Evolutionary conservation across 2,329 filamentous ascomycete species (phyloP).

Genomic region (Talaromyces rugulosus): DNA sequence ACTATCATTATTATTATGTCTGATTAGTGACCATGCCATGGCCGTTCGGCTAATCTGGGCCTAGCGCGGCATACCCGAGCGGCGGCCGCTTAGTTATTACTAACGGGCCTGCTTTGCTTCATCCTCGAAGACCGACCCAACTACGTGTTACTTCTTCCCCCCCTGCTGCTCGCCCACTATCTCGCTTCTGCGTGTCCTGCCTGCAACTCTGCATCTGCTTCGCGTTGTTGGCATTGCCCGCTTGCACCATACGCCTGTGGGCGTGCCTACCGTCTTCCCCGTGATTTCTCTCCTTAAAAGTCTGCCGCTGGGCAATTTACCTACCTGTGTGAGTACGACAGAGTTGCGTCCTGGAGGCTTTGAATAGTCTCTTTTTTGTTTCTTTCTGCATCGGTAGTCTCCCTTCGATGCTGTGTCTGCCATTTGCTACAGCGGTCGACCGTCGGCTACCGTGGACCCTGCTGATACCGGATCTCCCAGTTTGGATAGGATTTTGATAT

Average conservation of each 20-base stretch:
- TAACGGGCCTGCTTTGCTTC: slow-evolving; percentile 12
- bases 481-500: slow-evolving; percentile 8
- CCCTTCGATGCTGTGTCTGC: not conserved
- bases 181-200: not conserved
- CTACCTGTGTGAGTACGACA: slow-evolving; percentile 14
- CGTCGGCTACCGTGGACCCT: not conserved
- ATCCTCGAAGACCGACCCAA: slow-evolving; percentile 1
- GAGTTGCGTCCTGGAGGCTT: not conserved
- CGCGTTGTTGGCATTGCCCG: not conserved
- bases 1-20: too few relatives aligned
- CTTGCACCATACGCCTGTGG: not conserved
- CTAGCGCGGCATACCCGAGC: slow-evolving; percentile 15
- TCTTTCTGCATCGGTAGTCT: not conserved
- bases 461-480: slow-evolving; percentile 9
- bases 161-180: not conserved
- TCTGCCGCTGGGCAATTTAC: slow-evolving; percentile 18
- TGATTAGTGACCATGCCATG: not conserved
- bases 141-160: slow-evolving; percentile 7
- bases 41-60: slow-evolving; percentile 2
- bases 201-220: not conserved
- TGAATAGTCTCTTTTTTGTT: not conserved
- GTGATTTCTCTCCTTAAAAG: slow-evolving; percentile 17
- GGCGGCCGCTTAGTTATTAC: slow-evolving; percentile 4
- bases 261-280: not conserved
- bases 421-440: not conserved